Percentiles rank a stretch among this genome's conserved stretches.
phyloP scores from a whole-genome alignment of 2,329 filamentous ascomycete genomes.

The Macroventuria anomochaeta region DNA sequence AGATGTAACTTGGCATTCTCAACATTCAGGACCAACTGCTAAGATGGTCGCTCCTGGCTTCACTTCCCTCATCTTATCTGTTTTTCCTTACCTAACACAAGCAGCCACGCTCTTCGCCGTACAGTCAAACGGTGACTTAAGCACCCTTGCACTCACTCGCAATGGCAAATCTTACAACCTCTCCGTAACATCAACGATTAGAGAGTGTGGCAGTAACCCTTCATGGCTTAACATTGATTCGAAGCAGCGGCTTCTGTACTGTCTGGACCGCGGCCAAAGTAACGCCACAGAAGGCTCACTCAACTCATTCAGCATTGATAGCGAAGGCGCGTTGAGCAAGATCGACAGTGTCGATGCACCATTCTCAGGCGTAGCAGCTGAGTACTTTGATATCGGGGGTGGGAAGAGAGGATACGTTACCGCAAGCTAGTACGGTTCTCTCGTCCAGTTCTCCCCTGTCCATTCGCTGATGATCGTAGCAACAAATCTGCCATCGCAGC shows the following conservation, averaged over 20 bases:
- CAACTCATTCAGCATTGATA: constrained; percentile 17
- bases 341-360: constrained; percentile 20
- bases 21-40: no score
- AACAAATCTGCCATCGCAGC: constrained; percentile 19
- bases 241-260: constrained; percentile 19
- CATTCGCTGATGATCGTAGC: neutral
- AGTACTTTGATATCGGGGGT: constrained; percentile 2
- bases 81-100: constrained; percentile 4
- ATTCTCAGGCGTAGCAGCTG: constrained; percentile 21
- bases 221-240: constrained; percentile 21
- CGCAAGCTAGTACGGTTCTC: constrained; percentile 15
- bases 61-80: neutral
- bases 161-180: constrained; percentile 9
- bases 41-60: neutral
- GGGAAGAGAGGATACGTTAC: constrained; percentile 18
- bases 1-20: neutral
- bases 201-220: constrained; percentile 18
- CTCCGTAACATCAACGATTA: constrained; percentile 13
- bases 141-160: constrained; percentile 12
- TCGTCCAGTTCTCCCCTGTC: neutral
- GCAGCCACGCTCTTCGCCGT: constrained; percentile 21
- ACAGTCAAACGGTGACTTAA: constrained; percentile 22
- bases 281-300: constrained; percentile 17
- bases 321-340: constrained; percentile 5
- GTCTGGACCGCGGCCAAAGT: constrained; percentile 22